Evolutionary conservation across 306 rosid genomes (phyloP).

Genomic region (Pyrus bretschneideri): DNA sequence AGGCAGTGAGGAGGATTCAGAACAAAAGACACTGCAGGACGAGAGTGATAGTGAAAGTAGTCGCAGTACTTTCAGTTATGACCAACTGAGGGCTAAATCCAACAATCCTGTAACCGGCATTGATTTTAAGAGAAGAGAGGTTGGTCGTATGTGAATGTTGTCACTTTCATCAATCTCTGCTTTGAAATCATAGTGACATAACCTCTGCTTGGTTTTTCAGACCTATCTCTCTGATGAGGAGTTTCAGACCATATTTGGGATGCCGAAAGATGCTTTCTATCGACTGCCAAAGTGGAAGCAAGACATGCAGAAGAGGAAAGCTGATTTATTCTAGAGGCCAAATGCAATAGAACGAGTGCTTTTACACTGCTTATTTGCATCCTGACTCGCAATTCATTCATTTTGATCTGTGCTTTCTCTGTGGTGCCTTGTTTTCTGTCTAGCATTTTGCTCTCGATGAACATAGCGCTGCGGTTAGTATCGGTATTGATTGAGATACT

Average conservation of each 20-base stretch:
- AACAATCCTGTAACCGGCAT: slow-evolving; percentile 74
- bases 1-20: slow-evolving; percentile 40
- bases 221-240: slow-evolving; percentile 84
- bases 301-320: slow-evolving; percentile 90
- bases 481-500: slow-evolving; percentile 55
- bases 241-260: slow-evolving; percentile 59
- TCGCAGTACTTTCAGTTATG: slow-evolving; percentile 54
- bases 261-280: slow-evolving; percentile 72
- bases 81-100: slow-evolving; percentile 81
- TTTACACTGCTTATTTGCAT: slow-evolving; percentile 27
- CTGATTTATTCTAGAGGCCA: slow-evolving; percentile 60
- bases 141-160: slow-evolving; percentile 20
- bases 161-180: neutral
- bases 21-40: slow-evolving; percentile 41
- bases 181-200: neutral
- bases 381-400: slow-evolving; percentile 31
- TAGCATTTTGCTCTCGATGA: slow-evolving; percentile 47
- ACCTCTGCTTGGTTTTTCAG: slow-evolving; percentile 31
- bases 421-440: slow-evolving; percentile 33
- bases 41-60: slow-evolving; percentile 35
- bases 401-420: slow-evolving; percentile 42
- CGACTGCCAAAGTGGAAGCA: slow-evolving; percentile 96
- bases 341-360: slow-evolving; percentile 18
- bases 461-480: slow-evolving; percentile 41
- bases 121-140: slow-evolving; percentile 91